These are phyloP conservation scores for Gastrolobium villosum DNA, from an alignment of 306 rosid species.

Conservation along the genomic window DNA sequence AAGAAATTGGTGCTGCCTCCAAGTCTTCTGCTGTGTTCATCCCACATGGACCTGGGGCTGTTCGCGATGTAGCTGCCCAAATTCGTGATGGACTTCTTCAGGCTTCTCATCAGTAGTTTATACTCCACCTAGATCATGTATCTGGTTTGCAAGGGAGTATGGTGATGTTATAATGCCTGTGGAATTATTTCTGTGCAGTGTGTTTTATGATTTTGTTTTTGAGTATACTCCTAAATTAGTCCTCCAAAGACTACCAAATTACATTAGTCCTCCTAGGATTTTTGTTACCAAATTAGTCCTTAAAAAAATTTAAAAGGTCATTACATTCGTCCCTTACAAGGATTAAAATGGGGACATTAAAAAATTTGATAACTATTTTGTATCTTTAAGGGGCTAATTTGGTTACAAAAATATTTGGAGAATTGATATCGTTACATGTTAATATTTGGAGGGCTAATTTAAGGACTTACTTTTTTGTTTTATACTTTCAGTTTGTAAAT, in stretches of 20 bases:
- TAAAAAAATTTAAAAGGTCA: slow-evolving; percentile 2
- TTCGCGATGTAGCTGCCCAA: slow-evolving; percentile 84
- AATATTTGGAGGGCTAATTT: neutral
- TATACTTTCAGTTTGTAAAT: neutral
- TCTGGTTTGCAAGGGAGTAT: slow-evolving; percentile 33
- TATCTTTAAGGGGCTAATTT: slow-evolving; percentile 30
- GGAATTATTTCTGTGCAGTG: slow-evolving; percentile 30
- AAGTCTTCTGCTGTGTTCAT: slow-evolving; percentile 95
- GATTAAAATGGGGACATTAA: neutral
- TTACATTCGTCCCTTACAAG: neutral
- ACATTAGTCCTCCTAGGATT: too few species aligned
- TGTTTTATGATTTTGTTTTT: slow-evolving; percentile 29
- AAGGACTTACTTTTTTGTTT: slow-evolving; percentile 19
- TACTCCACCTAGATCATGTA: slow-evolving; percentile 5
- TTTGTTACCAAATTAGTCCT: slow-evolving; percentile 3
- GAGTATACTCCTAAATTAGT: neutral
- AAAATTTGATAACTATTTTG: neutral
- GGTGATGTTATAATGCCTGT: slow-evolving; percentile 21
- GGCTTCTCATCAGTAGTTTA: slow-evolving; percentile 60
- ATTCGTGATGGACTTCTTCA: slow-evolving; percentile 97
- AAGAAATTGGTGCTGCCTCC: slow-evolving; percentile 92
- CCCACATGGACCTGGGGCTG: slow-evolving; percentile 99
- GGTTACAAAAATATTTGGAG: neutral
- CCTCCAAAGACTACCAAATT: too few species aligned
- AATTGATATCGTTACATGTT: neutral